Conservation (phyloP, 352 stramenopile species). For the Phytophthora tubulina region DNA sequence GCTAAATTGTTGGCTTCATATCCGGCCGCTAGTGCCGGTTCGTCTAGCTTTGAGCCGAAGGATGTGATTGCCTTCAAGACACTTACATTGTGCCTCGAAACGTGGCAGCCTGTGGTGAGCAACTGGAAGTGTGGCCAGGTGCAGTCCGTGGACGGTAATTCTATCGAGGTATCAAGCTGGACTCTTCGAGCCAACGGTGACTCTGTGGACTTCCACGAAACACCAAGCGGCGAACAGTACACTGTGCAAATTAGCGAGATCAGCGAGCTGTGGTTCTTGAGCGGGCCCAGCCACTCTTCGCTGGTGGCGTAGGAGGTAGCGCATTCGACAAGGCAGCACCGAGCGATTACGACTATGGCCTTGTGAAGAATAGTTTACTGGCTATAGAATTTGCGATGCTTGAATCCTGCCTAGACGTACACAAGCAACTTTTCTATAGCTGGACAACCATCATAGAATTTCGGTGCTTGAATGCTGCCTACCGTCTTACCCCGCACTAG, state of each 20-base stretch:
- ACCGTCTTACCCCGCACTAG: too few species aligned
- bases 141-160: slow-evolving; percentile 21
- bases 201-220: slow-evolving; percentile 23
- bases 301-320: slow-evolving; percentile 7
- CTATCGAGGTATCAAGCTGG: slow-evolving; percentile 37
- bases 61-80: slow-evolving; percentile 83
- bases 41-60: slow-evolving; percentile 40
- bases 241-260: slow-evolving; percentile 45
- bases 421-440: too few species aligned
- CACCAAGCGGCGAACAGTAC: slow-evolving; percentile 20
- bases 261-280: slow-evolving; percentile 62
- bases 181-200: slow-evolving; percentile 12
- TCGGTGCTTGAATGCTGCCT: too few species aligned
- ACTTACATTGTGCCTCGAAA: slow-evolving; percentile 77
- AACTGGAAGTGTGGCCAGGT: slow-evolving; percentile 73
- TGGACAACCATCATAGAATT: too few species aligned
- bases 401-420: too few species aligned
- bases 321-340: too few species aligned
- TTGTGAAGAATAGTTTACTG: too few species aligned
- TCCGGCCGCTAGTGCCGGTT: slow-evolving; percentile 23
- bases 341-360: too few species aligned
- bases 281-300: slow-evolving; percentile 44
- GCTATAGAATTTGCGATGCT: too few species aligned
- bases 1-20: slow-evolving; percentile 41
- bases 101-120: slow-evolving; percentile 78